Percentiles rank a stretch among this genome's conserved stretches.
Conservation (phyloP, 805 yeast genomes). For the Middelhovenomyces tepae region DNA sequence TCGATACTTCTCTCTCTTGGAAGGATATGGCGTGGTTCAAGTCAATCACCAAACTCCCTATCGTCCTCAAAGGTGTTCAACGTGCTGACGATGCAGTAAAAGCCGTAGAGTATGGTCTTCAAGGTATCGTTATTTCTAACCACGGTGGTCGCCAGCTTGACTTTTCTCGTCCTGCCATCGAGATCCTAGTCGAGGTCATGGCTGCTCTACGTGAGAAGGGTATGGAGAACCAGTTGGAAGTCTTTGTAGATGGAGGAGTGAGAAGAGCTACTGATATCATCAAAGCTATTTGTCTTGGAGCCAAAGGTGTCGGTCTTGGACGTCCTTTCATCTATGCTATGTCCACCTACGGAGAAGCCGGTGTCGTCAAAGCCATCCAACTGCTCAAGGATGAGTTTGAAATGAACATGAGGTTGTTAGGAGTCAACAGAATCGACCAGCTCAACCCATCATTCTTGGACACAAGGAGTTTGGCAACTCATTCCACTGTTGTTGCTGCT, state of each 20-base stretch:
- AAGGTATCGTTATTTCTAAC: slow-evolving; percentile 76
- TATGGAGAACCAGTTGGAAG: slow-evolving; percentile 41
- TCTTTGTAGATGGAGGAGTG: slow-evolving; percentile 70
- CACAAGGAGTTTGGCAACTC: slow-evolving; percentile 34
- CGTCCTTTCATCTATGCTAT: slow-evolving; percentile 70
- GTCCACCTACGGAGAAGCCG: slow-evolving; percentile 72
- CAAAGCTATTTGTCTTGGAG: slow-evolving; percentile 71
- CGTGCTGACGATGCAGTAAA: slow-evolving; percentile 66
- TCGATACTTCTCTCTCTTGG: slow-evolving; percentile 63
- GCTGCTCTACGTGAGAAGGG: slow-evolving; percentile 31
- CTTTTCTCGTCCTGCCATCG: slow-evolving; percentile 67
- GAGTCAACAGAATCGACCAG: slow-evolving; percentile 54
- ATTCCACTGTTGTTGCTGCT: slow-evolving; percentile 33
- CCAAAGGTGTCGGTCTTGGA: slow-evolving; percentile 67
- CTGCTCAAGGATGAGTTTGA: slow-evolving; percentile 61
- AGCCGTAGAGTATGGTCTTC: slow-evolving; percentile 64
- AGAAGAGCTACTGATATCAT: slow-evolving; percentile 70
- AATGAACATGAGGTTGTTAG: slow-evolving; percentile 73
- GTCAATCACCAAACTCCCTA: slow-evolving; percentile 51
- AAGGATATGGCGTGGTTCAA: slow-evolving; percentile 51
- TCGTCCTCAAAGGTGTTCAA: slow-evolving; percentile 78
- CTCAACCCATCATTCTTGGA: slow-evolving; percentile 58
- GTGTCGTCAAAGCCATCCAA: slow-evolving; percentile 57
- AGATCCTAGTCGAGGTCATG: slow-evolving; percentile 56
- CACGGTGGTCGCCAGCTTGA: slow-evolving; percentile 91